Evolutionary conservation across 108 stramenopile genomes (phyloP).

Genomic region (Cylindrotheca closterium): DNA sequence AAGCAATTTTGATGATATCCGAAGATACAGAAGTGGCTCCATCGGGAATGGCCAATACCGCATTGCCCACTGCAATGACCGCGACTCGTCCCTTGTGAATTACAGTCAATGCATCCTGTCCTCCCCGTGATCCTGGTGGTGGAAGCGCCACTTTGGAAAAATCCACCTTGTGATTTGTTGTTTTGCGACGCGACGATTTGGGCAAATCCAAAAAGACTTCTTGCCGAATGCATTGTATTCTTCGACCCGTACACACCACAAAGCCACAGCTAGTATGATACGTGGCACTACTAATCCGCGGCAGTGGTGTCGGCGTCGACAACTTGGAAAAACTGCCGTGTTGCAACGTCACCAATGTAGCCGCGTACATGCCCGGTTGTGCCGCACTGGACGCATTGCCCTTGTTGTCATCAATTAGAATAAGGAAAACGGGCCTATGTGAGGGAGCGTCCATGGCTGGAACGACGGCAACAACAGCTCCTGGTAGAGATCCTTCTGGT

Average conservation of each 20-base stretch:
- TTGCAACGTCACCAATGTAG: slow-evolving; percentile 56
- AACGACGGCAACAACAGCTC: slow-evolving; percentile 20
- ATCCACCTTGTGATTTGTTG: slow-evolving; percentile 4
- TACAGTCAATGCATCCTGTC: slow-evolving; percentile 62
- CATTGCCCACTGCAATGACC: slow-evolving; percentile 70
- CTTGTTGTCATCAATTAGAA: slow-evolving; percentile 79
- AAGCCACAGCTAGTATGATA: slow-evolving; percentile 63
- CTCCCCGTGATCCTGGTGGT: slow-evolving; percentile 61
- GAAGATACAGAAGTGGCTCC: neutral
- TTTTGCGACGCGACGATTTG: neutral
- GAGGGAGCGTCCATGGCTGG: slow-evolving; percentile 13
- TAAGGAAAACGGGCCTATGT: slow-evolving; percentile 55
- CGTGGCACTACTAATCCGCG: slow-evolving; percentile 64
- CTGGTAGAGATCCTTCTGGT: slow-evolving; percentile 27
- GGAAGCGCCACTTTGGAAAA: slow-evolving; percentile 43
- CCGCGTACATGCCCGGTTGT: slow-evolving; percentile 59
- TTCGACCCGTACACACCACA: slow-evolving; percentile 70
- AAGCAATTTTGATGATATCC: neutral
- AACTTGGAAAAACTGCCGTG: slow-evolving; percentile 64
- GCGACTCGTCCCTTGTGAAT: slow-evolving; percentile 62
- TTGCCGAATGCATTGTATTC: slow-evolving; percentile 16
- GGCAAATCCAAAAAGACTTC: slow-evolving; percentile 36
- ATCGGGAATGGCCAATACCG: slow-evolving; percentile 67
- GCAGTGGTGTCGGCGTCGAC: slow-evolving; percentile 25
- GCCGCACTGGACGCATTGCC: slow-evolving; percentile 25